A percentile compares a stretch with the other conserved stretches of the same genome.
phyloP scores from a whole-genome alignment of 2,329 filamentous ascomycete species.

The Aspergillus sp. region DNA sequence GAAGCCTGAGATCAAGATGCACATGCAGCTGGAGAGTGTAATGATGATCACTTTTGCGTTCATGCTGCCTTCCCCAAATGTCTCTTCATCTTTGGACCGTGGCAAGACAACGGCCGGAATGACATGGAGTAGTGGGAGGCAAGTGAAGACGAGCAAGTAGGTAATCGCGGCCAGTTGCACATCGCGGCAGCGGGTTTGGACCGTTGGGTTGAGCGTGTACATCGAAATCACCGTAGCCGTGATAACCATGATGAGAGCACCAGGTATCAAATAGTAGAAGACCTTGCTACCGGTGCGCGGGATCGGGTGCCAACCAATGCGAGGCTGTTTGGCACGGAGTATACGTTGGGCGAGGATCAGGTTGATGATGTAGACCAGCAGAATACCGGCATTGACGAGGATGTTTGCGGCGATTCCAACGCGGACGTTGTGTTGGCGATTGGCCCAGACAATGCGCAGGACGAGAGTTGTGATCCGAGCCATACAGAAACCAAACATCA shows the following conservation, averaged over 20 bases:
- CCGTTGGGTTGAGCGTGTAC: slow-evolving; percentile 61
- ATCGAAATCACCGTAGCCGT: slow-evolving; percentile 62
- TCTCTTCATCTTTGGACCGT: slow-evolving; percentile 46
- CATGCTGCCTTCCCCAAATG: slow-evolving; percentile 68
- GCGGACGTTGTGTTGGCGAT: slow-evolving; percentile 40
- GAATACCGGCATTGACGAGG: slow-evolving; percentile 70
- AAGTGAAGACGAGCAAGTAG: slow-evolving; percentile 64
- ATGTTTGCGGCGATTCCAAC: slow-evolving; percentile 62
- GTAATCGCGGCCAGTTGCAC: slow-evolving; percentile 64
- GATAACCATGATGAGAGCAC: slow-evolving; percentile 67
- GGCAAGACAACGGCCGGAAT: slow-evolving; percentile 48
- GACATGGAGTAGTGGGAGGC: slow-evolving; percentile 63
- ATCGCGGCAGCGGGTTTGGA: slow-evolving; percentile 55
- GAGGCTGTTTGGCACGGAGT: slow-evolving; percentile 69
- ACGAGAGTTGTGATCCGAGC: slow-evolving; percentile 48
- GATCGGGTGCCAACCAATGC: slow-evolving; percentile 64
- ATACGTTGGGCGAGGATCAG: slow-evolving; percentile 74
- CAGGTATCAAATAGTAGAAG: slow-evolving; percentile 58
- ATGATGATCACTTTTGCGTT: slow-evolving; percentile 67
- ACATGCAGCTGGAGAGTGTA: slow-evolving; percentile 56
- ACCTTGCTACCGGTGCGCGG: slow-evolving; percentile 55
- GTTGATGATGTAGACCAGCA: slow-evolving; percentile 77
- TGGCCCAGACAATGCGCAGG: slow-evolving; percentile 59
- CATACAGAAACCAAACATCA: slow-evolving; percentile 52
- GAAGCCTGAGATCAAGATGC: slow-evolving; percentile 66